Conservation (phyloP, 176 grass and related monocot species). For the Luzula sylvatica region DNA sequence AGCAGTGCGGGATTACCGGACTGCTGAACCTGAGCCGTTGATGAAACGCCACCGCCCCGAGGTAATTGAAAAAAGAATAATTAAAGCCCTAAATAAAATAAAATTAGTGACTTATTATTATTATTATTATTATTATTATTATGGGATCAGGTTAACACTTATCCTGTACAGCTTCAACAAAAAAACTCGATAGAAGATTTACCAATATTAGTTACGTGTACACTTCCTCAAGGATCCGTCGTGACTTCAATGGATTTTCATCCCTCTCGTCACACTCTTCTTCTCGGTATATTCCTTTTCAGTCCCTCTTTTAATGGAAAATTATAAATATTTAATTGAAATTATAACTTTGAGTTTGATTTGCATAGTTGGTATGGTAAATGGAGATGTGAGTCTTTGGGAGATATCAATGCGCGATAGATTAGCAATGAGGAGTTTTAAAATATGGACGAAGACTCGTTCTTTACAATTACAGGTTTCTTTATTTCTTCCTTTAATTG, state of each 20-base stretch:
- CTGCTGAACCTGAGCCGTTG: slow-evolving; percentile 76
- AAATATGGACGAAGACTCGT: slow-evolving; percentile 46
- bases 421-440: slow-evolving; percentile 74
- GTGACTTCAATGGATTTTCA: slow-evolving; percentile 98
- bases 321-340: slow-evolving; percentile 9
- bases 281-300: slow-evolving; percentile 51
- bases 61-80: slow-evolving; percentile 32
- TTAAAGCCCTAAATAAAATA: background rate
- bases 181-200: slow-evolving; percentile 75
- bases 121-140: slow-evolving; percentile 21
- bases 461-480: slow-evolving; percentile 40
- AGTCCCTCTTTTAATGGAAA: no score
- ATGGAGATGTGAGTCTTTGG: slow-evolving; percentile 88
- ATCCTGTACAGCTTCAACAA: slow-evolving; percentile 60
- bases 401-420: slow-evolving; percentile 71
- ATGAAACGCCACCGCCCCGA: slow-evolving; percentile 93
- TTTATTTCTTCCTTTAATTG: slow-evolving; percentile 21
- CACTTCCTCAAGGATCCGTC: slow-evolving; percentile 66
- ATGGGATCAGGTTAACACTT: slow-evolving; percentile 52
- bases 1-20: slow-evolving; percentile 81
- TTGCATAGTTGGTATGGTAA: slow-evolving; percentile 69
- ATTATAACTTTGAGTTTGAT: slow-evolving; percentile 2
- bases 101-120: slow-evolving; percentile 4
- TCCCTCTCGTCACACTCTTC: slow-evolving; percentile 66
- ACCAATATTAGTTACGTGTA: slow-evolving; percentile 59